Conservation (phyloP, 495 filamentous ascomycete genomes). For the Bacidia gigantensis region DNA sequence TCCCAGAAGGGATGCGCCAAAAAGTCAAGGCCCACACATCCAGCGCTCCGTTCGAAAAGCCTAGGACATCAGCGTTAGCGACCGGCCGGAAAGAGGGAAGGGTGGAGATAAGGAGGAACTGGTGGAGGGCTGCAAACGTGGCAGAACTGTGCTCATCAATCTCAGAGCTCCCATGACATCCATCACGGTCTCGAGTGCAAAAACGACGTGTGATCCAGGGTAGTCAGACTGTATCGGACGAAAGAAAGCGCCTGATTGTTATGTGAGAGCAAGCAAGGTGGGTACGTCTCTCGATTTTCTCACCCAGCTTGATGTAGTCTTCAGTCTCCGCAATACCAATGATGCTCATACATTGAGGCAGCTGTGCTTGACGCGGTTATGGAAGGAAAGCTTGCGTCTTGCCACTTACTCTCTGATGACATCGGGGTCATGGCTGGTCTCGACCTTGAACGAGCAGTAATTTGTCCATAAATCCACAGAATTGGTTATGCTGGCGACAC, state of each 20-base stretch:
- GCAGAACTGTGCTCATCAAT: constrained; percentile 36
- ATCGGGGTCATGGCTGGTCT: constrained; percentile 86
- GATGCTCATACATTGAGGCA: constrained; percentile 26
- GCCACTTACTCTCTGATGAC: constrained; percentile 99
- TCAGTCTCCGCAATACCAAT: constrained; percentile 20
- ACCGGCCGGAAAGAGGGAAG: constrained; percentile 9
- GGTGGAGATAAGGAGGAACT: constrained; percentile 20
- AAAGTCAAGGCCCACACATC: constrained; percentile 81
- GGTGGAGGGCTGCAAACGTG: constrained; percentile 37
- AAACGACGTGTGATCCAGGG: constrained; percentile 13
- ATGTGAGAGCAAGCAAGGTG: constrained; percentile 43
- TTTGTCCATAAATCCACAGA: constrained; percentile 95
- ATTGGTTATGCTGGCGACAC: constrained; percentile 80
- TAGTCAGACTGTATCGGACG: constrained; percentile 24
- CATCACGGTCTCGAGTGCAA: constrained; percentile 19
- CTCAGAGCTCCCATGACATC: constrained; percentile 23
- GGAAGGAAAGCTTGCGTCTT: constrained; percentile 54
- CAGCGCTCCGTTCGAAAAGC: constrained; percentile 83
- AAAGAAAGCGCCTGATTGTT: constrained; percentile 38
- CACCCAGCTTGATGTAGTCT: constrained; percentile 38
- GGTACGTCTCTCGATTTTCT: constrained; percentile 34
- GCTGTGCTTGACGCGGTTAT: constrained; percentile 34
- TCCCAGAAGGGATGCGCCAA: constrained; percentile 96
- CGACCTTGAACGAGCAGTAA: constrained; percentile 94
- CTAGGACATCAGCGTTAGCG: constrained; percentile 39